These are phyloP conservation scores for Gossypium longicalyx DNA, from an alignment of 345 rosid genomes.

Conservation along the genomic window DNA sequence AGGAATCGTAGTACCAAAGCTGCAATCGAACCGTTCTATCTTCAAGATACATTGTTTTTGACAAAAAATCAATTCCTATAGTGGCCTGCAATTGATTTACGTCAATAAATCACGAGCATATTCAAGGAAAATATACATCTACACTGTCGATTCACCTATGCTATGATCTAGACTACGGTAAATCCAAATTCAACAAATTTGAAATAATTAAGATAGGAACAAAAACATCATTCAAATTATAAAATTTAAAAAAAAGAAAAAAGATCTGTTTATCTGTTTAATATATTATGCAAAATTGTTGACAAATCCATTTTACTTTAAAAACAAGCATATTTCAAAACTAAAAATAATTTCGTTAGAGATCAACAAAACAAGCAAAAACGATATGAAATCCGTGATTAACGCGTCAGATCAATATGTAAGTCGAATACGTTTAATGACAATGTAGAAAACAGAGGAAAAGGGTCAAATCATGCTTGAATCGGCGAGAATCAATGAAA, in stretches of 20 bases:
- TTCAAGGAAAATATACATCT: not conserved
- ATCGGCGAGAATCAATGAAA: not conserved
- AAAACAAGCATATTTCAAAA: constrained; percentile 2
- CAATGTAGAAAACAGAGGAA: not conserved
- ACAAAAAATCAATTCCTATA: constrained; percentile 85
- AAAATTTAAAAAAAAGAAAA: no score
- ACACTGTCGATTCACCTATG: not conserved
- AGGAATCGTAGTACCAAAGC: constrained; percentile 50
- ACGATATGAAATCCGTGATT: not conserved
- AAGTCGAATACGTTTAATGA: not conserved
- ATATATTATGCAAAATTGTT: not conserved
- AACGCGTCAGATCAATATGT: not conserved
- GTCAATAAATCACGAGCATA: not conserved
- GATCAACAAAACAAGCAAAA: not conserved
- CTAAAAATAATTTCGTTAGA: not conserved
- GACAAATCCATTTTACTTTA: not conserved
- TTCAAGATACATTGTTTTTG: constrained; percentile 93
- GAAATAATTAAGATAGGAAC: not conserved
- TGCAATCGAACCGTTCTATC: constrained; percentile 90
- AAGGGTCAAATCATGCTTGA: not conserved
- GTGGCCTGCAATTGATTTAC: constrained; percentile 57
- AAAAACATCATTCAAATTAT: no score
- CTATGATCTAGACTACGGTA: not conserved
- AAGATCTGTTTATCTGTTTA: not conserved
- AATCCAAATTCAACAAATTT: not conserved